Conservation (phyloP, 805 yeast genomes). For the Tetrapisispora phaffii region DNA sequence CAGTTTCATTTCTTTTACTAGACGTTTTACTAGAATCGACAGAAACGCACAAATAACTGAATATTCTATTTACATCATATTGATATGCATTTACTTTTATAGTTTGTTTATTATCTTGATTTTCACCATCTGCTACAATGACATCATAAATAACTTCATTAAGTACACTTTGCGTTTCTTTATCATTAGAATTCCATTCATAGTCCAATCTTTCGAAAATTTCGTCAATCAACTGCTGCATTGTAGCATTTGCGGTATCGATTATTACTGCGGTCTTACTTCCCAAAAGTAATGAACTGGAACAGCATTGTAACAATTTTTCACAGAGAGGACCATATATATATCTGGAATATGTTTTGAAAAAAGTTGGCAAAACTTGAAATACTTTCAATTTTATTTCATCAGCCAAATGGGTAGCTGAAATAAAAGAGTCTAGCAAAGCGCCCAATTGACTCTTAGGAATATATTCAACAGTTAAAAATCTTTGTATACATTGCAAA, state of each 20-base stretch:
- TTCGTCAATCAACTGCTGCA: conserved; percentile 72
- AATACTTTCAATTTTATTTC: conserved; percentile 81
- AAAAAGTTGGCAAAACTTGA: conserved; percentile 70
- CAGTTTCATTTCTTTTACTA: conserved; percentile 34
- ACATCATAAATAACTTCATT: conserved; percentile 29
- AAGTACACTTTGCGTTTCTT: background rate
- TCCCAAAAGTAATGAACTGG: conserved; percentile 51
- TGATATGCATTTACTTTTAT: conserved; percentile 43
- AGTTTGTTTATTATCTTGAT: conserved; percentile 14
- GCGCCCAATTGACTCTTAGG: conserved; percentile 43
- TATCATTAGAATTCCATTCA: conserved; percentile 25
- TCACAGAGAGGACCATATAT: conserved; percentile 49
- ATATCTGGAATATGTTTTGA: conserved; percentile 49
- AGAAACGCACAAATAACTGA: conserved; percentile 62
- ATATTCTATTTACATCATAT: conserved; percentile 59
- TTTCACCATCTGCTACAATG: conserved; percentile 34
- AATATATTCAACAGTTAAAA: conserved; percentile 46
- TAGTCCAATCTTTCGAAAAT: conserved; percentile 56
- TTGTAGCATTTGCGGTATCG: conserved; percentile 88
- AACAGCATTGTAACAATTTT: conserved; percentile 56
- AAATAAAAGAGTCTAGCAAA: conserved; percentile 57
- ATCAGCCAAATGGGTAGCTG: conserved; percentile 63
- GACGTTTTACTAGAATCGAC: conserved; percentile 23
- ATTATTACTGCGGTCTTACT: conserved; percentile 67
- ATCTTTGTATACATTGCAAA: conserved; percentile 56